phyloP scores from a whole-genome alignment of 2,329 filamentous ascomycete genomes.

The Thielaviopsis cerberus region DNA sequence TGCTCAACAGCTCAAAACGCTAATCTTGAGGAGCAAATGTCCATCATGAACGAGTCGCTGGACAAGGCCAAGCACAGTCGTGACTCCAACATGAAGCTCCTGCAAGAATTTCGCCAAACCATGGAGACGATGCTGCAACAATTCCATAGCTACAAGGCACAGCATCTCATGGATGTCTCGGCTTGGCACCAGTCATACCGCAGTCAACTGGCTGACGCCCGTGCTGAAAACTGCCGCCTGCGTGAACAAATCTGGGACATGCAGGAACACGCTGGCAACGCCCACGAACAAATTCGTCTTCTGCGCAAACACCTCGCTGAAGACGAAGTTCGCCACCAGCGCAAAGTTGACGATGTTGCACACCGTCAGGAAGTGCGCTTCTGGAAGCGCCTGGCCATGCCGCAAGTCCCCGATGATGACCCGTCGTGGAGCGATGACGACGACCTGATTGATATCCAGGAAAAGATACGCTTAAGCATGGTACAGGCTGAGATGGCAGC shows the following conservation, averaged over 20 bases:
- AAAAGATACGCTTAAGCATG: slow-evolving; percentile 35
- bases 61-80: slow-evolving; percentile 42
- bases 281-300: slow-evolving; percentile 37
- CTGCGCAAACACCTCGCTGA: slow-evolving; percentile 40
- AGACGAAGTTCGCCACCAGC: slow-evolving; percentile 34
- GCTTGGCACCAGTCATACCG: slow-evolving; percentile 50
- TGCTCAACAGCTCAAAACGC: slow-evolving; percentile 30
- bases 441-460: slow-evolving; percentile 40
- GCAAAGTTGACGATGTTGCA: slow-evolving; percentile 32
- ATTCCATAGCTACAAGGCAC: slow-evolving; percentile 47
- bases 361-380: slow-evolving; percentile 41
- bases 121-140: slow-evolving; percentile 41
- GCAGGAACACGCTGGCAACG: slow-evolving; percentile 39
- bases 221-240: slow-evolving; percentile 42
- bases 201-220: slow-evolving; percentile 43
- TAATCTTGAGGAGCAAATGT: slow-evolving; percentile 43
- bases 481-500: slow-evolving; percentile 20
- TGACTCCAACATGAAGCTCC: slow-evolving; percentile 39
- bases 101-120: slow-evolving; percentile 38
- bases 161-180: slow-evolving; percentile 41
- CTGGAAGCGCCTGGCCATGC: slow-evolving; percentile 50
- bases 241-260: slow-evolving; percentile 50
- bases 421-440: slow-evolving; percentile 47
- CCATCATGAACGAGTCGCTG: slow-evolving; percentile 41
- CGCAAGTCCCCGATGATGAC: slow-evolving; percentile 39